A percentile compares a stretch with the other conserved stretches of the same genome.
Evolutionary conservation across 2,329 filamentous ascomycete species (phyloP).

Genomic region (Laburnicola sp.): DNA sequence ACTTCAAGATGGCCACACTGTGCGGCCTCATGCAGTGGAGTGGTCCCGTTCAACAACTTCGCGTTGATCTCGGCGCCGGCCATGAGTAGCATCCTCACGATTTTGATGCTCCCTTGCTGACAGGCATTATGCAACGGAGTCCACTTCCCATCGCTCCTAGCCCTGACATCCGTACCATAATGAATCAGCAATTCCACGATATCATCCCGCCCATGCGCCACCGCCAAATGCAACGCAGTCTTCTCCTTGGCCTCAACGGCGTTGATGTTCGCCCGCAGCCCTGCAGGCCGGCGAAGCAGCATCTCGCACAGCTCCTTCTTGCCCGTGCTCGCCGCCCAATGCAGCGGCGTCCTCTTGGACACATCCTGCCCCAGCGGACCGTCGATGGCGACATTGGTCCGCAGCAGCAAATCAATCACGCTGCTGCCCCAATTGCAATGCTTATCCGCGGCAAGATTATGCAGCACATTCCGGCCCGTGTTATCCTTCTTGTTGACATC

Average conservation of each 20-base stretch:
- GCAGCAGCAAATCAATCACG: conserved; percentile 48
- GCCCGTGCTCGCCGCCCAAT: conserved; percentile 62
- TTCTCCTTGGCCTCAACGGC: conserved; percentile 41
- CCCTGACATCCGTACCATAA: conserved; percentile 37
- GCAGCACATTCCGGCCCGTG: conserved; percentile 38
- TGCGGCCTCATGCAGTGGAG: conserved; percentile 45
- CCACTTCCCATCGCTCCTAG: conserved; percentile 41
- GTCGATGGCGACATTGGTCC: conserved; percentile 47
- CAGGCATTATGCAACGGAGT: conserved; percentile 43
- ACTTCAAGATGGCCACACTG: conserved; percentile 40
- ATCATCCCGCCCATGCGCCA: conserved; percentile 40
- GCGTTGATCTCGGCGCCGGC: conserved; percentile 42
- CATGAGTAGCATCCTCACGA: conserved; percentile 34
- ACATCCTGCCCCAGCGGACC: conserved; percentile 48
- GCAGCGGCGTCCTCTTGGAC: conserved; percentile 56
- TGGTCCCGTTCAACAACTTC: conserved; percentile 40
- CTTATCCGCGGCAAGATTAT: conserved; percentile 47
- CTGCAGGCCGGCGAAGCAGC: conserved; percentile 45
- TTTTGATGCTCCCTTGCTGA: conserved; percentile 36
- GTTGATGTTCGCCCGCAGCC: conserved; percentile 37
- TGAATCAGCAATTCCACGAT: conserved; percentile 40
- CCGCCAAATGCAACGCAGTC: conserved; percentile 42
- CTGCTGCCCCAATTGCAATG: conserved; percentile 54
- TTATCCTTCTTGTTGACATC: conserved; percentile 45
- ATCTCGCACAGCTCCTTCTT: conserved; percentile 56